These are phyloP conservation scores for Ogataea hybrid DNA, from an alignment of 1,139 yeast genomes.

Conservation along the genomic window DNA sequence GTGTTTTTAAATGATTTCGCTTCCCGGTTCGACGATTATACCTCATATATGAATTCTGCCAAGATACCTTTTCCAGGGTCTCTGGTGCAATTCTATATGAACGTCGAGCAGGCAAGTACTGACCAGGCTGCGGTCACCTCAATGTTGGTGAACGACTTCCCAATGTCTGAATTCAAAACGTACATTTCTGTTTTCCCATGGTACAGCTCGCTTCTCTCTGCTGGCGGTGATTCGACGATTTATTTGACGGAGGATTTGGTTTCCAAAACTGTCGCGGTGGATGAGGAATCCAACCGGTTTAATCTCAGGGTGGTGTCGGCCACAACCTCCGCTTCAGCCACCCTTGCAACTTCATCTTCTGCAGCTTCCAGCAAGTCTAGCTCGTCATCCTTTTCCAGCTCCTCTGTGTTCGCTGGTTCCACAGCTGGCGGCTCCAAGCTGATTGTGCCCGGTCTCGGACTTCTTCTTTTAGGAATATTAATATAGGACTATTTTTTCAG, in stretches of 20 bases:
- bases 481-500: constrained; percentile 8
- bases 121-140: constrained; percentile 28
- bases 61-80: constrained; percentile 33
- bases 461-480: constrained; percentile 5
- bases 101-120: constrained; percentile 22
- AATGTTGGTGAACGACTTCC: constrained; percentile 37
- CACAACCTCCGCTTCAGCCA: background rate
- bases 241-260: constrained; percentile 38
- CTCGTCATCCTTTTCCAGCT: background rate
- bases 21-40: constrained; percentile 26
- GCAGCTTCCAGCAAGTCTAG: background rate
- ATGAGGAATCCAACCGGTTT: constrained; percentile 2
- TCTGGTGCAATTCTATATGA: constrained; percentile 32
- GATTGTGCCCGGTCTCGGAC: constrained; percentile 8
- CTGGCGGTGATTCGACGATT: constrained; percentile 35
- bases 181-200: constrained; percentile 43
- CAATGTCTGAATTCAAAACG: constrained; percentile 41
- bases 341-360: background rate
- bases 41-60: constrained; percentile 32
- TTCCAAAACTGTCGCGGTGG: constrained; percentile 14
- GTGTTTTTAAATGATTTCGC: constrained; percentile 34
- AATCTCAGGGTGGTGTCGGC: constrained; percentile 1
- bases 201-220: constrained; percentile 36
- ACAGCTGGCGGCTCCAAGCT: constrained; percentile 9
- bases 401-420: background rate